A percentile compares a stretch with the other conserved stretches of the same genome.
Evolutionary conservation across 768 basidiomycete genomes (phyloP).

Genomic region (Lentinula raphanica): DNA sequence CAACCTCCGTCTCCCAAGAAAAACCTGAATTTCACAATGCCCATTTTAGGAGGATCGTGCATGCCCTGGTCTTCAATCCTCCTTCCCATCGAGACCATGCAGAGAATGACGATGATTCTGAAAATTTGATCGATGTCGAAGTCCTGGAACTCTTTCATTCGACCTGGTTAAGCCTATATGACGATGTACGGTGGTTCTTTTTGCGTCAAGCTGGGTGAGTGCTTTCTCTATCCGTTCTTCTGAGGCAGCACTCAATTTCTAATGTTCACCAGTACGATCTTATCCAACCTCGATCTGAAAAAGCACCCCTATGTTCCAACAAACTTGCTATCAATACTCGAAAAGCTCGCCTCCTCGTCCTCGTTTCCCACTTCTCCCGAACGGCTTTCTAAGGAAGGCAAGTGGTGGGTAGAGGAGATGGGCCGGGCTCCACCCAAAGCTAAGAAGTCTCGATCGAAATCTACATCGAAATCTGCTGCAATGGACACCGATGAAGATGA

Average conservation of each 20-base stretch:
- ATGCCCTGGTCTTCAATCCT: slow-evolving; percentile 58
- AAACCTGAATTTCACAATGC: slow-evolving; percentile 65
- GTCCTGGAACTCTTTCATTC: slow-evolving; percentile 60
- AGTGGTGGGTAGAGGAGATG: slow-evolving; percentile 77
- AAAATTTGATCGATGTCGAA: slow-evolving; percentile 43
- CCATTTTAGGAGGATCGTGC: slow-evolving; percentile 61
- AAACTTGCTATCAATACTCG: slow-evolving; percentile 60
- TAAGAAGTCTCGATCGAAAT: slow-evolving; percentile 18
- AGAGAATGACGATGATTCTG: slow-evolving; percentile 10
- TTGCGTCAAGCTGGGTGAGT: slow-evolving; percentile 71
- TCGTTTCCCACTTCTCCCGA: slow-evolving; percentile 78
- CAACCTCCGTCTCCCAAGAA: slow-evolving; percentile 40
- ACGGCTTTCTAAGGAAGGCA: slow-evolving; percentile 57
- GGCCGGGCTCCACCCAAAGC: slow-evolving; percentile 49
- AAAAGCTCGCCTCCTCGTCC: slow-evolving; percentile 53
- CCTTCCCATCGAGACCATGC: slow-evolving; percentile 23
- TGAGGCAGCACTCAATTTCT: not conserved
- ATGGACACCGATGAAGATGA: slow-evolving; percentile 33
- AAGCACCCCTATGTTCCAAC: slow-evolving; percentile 32
- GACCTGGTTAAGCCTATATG: slow-evolving; percentile 71
- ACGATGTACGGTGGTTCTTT: slow-evolving; percentile 89
- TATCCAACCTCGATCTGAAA: slow-evolving; percentile 19
- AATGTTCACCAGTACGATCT: slow-evolving; percentile 14
- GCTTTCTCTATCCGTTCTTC: not conserved
- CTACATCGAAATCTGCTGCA: slow-evolving; percentile 10